phyloP scores from a whole-genome alignment of 1,284 basidiomycete genomes.

The Cutaneotrichosporon daszewskae region DNA sequence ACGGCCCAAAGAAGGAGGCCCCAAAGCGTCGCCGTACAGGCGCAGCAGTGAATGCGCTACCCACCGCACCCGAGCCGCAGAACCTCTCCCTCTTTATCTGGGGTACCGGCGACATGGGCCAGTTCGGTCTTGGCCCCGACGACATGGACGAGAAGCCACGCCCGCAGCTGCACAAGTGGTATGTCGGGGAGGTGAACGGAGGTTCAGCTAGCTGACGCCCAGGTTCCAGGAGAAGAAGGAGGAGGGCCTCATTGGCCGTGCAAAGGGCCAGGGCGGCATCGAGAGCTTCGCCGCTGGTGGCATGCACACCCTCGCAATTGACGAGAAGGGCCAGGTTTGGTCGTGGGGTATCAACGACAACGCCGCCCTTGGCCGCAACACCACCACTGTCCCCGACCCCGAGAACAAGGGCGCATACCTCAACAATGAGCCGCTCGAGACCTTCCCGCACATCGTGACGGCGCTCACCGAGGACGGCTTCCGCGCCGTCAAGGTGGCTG shows the following conservation, averaged over 20 bases:
- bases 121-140: conserved; percentile 73
- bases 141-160: conserved; percentile 62
- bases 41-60: conserved; percentile 25
- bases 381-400: conserved; percentile 61
- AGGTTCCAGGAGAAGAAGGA: conserved; percentile 46
- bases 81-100: conserved; percentile 61
- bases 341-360: conserved; percentile 90
- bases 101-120: conserved; percentile 79
- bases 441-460: conserved; percentile 66
- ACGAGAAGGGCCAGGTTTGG: conserved; percentile 75
- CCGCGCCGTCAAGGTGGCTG: conserved; percentile 72
- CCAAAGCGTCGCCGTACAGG: conserved; percentile 14
- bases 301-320: conserved; percentile 75
- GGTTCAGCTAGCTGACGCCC: conserved; percentile 5
- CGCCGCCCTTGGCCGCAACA: conserved; percentile 79
- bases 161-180: conserved; percentile 59
- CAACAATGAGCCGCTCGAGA: conserved; percentile 72
- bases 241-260: conserved; percentile 49
- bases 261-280: conserved; percentile 55
- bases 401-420: conserved; percentile 55
- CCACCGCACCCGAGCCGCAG: conserved; percentile 9
- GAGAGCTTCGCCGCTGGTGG: conserved; percentile 73
- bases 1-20: conserved; percentile 3
- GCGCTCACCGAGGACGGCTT: conserved; percentile 66
- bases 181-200: conserved; percentile 17